A percentile compares a stretch with the other conserved stretches of the same genome.
Evolutionary conservation across 306 rosid species (phyloP).

Genomic region (Vigna hirtella): DNA sequence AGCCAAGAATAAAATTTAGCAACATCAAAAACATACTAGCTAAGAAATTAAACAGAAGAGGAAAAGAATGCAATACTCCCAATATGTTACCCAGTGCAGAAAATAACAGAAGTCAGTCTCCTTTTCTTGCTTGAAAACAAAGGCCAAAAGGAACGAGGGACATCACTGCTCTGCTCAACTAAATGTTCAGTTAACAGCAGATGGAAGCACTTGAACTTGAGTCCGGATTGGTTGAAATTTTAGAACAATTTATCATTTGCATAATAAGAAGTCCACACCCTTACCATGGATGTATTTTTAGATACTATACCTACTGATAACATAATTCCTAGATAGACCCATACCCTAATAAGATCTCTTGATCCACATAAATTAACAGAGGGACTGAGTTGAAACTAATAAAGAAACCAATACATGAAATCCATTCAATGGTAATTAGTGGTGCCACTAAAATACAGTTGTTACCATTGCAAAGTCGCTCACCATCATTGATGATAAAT

Average conservation of each 20-base stretch:
- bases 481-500: conserved; percentile 28
- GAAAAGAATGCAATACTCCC: conserved; percentile 81
- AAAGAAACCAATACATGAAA: conserved; percentile 49
- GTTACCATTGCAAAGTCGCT: conserved; percentile 30
- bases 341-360: conserved; percentile 46
- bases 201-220: conserved; percentile 63
- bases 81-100: conserved; percentile 86
- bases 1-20: conserved; percentile 74
- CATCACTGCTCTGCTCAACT: conserved; percentile 76
- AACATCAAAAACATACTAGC: conserved; percentile 62
- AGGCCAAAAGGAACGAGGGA: conserved; percentile 59
- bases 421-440: conserved; percentile 35
- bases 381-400: conserved; percentile 37
- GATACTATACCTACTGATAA: conserved; percentile 48
- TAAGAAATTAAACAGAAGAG: conserved; percentile 63
- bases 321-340: conserved; percentile 51
- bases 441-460: conserved; percentile 41
- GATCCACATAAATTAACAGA: conserved; percentile 47
- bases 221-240: conserved; percentile 52
- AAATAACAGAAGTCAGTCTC: conserved; percentile 77
- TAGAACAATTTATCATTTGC: conserved; percentile 55
- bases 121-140: conserved; percentile 80
- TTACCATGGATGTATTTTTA: conserved; percentile 71
- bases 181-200: conserved; percentile 52
- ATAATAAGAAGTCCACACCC: conserved; percentile 51